Conservation (phyloP, 495 filamentous ascomycete genomes). For the Wilcoxina mikolae region DNA sequence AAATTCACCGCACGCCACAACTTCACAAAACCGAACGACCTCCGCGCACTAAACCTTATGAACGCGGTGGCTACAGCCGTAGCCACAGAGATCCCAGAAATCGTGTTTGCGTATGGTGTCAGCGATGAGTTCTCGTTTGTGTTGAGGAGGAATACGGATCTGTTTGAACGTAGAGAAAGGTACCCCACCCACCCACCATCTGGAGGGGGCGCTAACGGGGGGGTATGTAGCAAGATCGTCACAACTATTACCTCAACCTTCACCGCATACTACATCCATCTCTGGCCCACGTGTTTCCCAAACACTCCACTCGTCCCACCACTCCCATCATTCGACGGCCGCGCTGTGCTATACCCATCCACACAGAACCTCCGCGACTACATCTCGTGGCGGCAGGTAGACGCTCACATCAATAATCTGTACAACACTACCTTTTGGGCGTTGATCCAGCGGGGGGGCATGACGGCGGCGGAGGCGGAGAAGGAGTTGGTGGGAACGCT, state of each 20-base stretch:
- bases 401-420: slow-evolving; percentile 92
- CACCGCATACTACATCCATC: slow-evolving; percentile 74
- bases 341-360: slow-evolving; percentile 75
- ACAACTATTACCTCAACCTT: slow-evolving; percentile 86
- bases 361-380: slow-evolving; percentile 74
- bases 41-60: slow-evolving; percentile 78
- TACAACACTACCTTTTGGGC: slow-evolving; percentile 97
- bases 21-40: slow-evolving; percentile 87
- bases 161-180: slow-evolving; percentile 81
- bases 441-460: slow-evolving; percentile 59
- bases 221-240: slow-evolving; percentile 56
- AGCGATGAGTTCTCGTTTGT: slow-evolving; percentile 87
- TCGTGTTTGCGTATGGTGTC: slow-evolving; percentile 75
- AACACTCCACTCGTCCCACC: slow-evolving; percentile 51
- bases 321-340: slow-evolving; percentile 78
- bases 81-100: slow-evolving; percentile 69
- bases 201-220: slow-evolving; percentile 1
- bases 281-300: slow-evolving; percentile 66
- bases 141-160: slow-evolving; percentile 58
- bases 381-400: slow-evolving; percentile 90
- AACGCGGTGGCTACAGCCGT: slow-evolving; percentile 75
- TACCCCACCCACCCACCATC: slow-evolving; percentile 30
- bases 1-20: slow-evolving; percentile 73
- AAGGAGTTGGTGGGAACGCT: slow-evolving; percentile 66
- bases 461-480: slow-evolving; percentile 64